Base-by-base conservation (phyloP, 495 filamentous ascomycete genomes). In the Letharia columbiana region DNA sequence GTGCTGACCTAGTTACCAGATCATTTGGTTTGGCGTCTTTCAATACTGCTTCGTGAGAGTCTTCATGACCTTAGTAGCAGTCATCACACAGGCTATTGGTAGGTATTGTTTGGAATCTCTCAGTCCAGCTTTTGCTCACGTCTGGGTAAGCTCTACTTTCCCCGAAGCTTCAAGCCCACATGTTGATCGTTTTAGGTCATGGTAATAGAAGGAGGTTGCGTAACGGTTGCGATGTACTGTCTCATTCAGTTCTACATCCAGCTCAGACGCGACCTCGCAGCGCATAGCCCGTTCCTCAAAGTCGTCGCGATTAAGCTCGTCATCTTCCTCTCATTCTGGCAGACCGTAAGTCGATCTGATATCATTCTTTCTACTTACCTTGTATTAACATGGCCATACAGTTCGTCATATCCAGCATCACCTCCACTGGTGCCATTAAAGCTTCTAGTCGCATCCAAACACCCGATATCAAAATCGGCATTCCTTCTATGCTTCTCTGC, bases 271-370 rank as follows among this genome's bases (percentile, higher is more conserved):
- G 83, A 89, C 62, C 80, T 96, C 33, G 81, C 81, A n/a, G 79
- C 86, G 41, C 82, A 96, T 68, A 77, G 76, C 23, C 90, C 91
- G 3, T 90, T 95, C 66, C 76, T 96, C 63, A 96, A 96, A 72
- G 83, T 96, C 12, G 68, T 91, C 5, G 89, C 91, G 65, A 96
- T 96, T 73, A 96, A 96, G 71, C 83, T 96, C 47, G 92, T 96
- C 69, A 94, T 96, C 74, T 96, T 96, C 80, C 81, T 96, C 64
- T 94, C 89, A 8, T 96, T 96, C 76, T 96, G 92, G 92, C 92
- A 96, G 73, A 84, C 83, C 52, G 82, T 83, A 73, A 72, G 78
- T 62, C 44, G 17, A 41, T 58, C 66, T 42, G 65, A 64, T 33
- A 10, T n/a, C 31, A 59, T 2, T 54, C 31, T 37, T 63, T 9